Percentiles rank a stretch among this genome's conserved stretches.
Conservation (phyloP, 2,329 filamentous ascomycete genomes). For the Alternaria atra region DNA sequence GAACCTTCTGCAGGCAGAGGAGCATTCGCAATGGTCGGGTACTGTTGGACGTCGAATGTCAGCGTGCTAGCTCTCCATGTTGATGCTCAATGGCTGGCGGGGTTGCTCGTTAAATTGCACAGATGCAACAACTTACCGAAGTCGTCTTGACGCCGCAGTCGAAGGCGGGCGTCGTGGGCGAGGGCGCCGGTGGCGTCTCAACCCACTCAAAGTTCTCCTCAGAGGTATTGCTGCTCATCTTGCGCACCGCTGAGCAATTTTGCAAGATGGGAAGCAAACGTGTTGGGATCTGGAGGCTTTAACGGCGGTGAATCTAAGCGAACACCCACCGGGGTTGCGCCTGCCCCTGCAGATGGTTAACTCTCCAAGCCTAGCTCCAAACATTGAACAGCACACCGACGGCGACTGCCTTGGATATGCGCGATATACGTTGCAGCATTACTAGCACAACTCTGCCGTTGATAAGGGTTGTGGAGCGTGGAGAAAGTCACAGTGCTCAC, state of each 20-base stretch:
- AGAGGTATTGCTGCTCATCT: slow-evolving; percentile 50
- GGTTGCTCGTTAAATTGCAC: slow-evolving; percentile 24
- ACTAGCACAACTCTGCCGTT: neutral
- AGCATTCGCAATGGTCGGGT: slow-evolving; percentile 89
- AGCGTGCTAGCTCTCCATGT: slow-evolving; percentile 29
- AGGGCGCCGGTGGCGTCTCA: slow-evolving; percentile 67
- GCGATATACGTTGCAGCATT: slow-evolving; percentile 3
- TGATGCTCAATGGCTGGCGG: slow-evolving; percentile 45
- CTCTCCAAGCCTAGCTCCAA: slow-evolving; percentile 29
- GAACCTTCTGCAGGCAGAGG: slow-evolving; percentile 90
- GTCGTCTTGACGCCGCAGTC: slow-evolving; percentile 70
- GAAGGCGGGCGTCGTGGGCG: slow-evolving; percentile 60
- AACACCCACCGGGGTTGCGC: slow-evolving; percentile 27
- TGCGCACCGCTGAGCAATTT: slow-evolving; percentile 46
- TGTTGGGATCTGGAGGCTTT: slow-evolving; percentile 40
- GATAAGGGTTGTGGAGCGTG: neutral
- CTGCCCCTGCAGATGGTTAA: slow-evolving; percentile 13
- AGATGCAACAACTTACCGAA: slow-evolving; percentile 57
- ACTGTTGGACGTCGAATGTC: slow-evolving; percentile 62
- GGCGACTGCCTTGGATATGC: slow-evolving; percentile 4
- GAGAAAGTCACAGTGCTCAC: neutral
- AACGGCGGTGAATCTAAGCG: slow-evolving; percentile 45
- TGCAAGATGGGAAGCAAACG: slow-evolving; percentile 34
- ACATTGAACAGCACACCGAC: slow-evolving; percentile 13
- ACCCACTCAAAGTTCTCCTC: slow-evolving; percentile 73